Evolutionary conservation across 768 basidiomycete species (phyloP).

Genomic region (Mycena sanguinolenta): DNA sequence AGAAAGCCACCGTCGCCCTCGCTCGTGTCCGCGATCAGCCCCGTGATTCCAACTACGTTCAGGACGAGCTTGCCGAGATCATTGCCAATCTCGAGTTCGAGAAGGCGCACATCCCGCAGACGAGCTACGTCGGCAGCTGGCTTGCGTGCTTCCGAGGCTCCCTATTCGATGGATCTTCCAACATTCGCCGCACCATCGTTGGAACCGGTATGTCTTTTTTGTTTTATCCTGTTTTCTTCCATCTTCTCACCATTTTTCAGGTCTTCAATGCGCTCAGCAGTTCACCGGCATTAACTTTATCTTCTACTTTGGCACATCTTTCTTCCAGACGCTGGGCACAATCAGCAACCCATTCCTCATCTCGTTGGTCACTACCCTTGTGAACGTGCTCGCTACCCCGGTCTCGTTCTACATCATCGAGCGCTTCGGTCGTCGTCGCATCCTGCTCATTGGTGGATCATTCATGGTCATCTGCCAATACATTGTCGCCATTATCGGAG

Average conservation of each 20-base stretch:
- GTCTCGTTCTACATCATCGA: constrained; percentile 85
- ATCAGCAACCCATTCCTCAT: constrained; percentile 72
- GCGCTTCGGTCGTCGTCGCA: constrained; percentile 85
- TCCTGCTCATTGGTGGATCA: constrained; percentile 83
- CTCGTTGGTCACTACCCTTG: constrained; percentile 77
- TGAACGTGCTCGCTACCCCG: constrained; percentile 85
- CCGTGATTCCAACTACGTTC: constrained; percentile 66
- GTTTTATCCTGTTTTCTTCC: not conserved
- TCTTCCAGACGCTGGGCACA: constrained; percentile 70
- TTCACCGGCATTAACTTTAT: constrained; percentile 56
- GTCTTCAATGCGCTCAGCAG: constrained; percentile 61
- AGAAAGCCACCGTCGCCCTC: too few relatives aligned
- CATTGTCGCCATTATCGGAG: constrained; percentile 73
- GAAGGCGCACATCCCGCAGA: too few relatives aligned
- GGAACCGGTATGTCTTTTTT: constrained; percentile 67
- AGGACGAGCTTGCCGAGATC: constrained; percentile 64
- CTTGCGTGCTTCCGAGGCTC: too few relatives aligned
- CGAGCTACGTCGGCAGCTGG: too few relatives aligned
- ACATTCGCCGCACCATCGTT: constrained; percentile 77
- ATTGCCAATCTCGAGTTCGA: constrained; percentile 74
- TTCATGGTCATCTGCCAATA: constrained; percentile 91
- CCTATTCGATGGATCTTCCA: too few relatives aligned
- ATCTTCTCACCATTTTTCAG: not conserved
- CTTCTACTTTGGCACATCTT: constrained; percentile 1
- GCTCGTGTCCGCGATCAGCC: too few relatives aligned